A percentile compares a stretch with the other conserved stretches of the same genome.
These are phyloP conservation scores for Mortierella alpina DNA, from an alignment of 192 early-diverging fungal genomes.

Conservation along the genomic window DNA sequence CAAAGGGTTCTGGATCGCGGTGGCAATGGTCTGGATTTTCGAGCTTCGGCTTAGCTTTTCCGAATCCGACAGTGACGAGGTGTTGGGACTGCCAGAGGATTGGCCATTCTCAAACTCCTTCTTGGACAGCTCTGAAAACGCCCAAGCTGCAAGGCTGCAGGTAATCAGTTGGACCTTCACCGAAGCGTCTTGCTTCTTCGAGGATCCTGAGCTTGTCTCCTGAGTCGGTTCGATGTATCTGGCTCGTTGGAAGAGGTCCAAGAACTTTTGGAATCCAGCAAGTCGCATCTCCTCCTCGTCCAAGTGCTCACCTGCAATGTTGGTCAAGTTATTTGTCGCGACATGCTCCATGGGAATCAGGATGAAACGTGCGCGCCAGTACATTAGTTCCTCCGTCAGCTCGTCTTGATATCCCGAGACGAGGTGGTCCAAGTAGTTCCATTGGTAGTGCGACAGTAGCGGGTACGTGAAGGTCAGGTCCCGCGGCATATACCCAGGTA, in stretches of 20 bases:
- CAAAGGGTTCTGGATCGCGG: conserved; percentile 75
- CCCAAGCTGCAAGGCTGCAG: conserved; percentile 49
- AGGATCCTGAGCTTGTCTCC: conserved; percentile 24
- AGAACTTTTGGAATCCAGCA: conserved; percentile 85
- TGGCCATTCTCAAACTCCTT: conserved; percentile 21
- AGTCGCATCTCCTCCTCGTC: conserved; percentile 91
- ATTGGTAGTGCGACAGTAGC: conserved; percentile 79
- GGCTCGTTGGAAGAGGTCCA: conserved; percentile 82
- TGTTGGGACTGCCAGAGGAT: conserved; percentile 1
- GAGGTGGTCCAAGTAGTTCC: conserved; percentile 94
- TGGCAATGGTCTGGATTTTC: conserved; percentile 65
- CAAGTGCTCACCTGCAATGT: conserved; percentile 69
- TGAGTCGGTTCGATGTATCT: conserved; percentile 61
- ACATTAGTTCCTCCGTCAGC: conserved; percentile 80
- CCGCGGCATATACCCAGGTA: conserved; percentile 66
- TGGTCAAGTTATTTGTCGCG: conserved; percentile 61
- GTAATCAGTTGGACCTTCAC: conserved; percentile 48
- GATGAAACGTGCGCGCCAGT: conserved; percentile 91
- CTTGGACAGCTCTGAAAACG: conserved; percentile 30
- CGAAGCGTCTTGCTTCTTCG: conserved; percentile 45
- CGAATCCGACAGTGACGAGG: neutral
- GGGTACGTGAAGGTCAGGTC: conserved; percentile 82
- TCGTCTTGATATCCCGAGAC: conserved; percentile 89
- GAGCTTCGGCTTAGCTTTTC: conserved; percentile 51
- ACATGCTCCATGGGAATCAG: conserved; percentile 84